A percentile compares a stretch with the other conserved stretches of the same genome.
Evolutionary conservation across 805 yeast species (phyloP).

Genomic region (Debaryomyces castellii): DNA sequence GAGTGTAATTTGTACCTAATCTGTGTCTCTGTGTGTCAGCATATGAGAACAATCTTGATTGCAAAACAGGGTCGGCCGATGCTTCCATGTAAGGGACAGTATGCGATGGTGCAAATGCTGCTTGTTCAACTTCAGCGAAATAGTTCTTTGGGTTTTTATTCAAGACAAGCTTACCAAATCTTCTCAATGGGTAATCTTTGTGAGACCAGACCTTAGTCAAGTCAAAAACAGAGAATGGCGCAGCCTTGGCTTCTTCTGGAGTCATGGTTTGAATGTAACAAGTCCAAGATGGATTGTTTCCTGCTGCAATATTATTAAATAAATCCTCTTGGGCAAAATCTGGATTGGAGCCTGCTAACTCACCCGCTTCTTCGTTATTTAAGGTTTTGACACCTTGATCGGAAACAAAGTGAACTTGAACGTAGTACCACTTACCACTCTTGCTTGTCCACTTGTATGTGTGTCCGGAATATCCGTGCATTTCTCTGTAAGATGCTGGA

Average conservation of each 20-base stretch:
- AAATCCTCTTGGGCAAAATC: constrained; percentile 80
- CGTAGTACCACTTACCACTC: constrained; percentile 74
- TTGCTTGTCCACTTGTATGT: constrained; percentile 77
- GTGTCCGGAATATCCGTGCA: constrained; percentile 86
- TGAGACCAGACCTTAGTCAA: constrained; percentile 94
- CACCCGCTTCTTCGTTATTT: constrained; percentile 66
- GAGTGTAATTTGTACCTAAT: constrained; percentile 72
- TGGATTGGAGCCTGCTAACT: constrained; percentile 72
- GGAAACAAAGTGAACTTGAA: constrained; percentile 69
- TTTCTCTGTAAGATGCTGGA: constrained; percentile 69
- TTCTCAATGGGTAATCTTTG: constrained; percentile 77
- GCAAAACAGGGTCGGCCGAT: constrained; percentile 75
- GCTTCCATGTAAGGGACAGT: constrained; percentile 75
- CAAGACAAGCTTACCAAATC: constrained; percentile 73
- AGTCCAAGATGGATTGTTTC: constrained; percentile 83
- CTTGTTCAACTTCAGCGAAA: constrained; percentile 67
- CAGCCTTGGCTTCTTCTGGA: constrained; percentile 69
- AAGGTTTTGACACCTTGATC: constrained; percentile 60
- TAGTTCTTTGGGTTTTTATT: constrained; percentile 70
- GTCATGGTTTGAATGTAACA: constrained; percentile 86
- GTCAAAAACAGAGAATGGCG: constrained; percentile 82
- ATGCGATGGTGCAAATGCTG: constrained; percentile 72
- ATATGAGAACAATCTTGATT: constrained; percentile 73
- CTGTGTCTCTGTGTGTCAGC: constrained; percentile 77
- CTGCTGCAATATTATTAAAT: constrained; percentile 73